These are phyloP conservation scores for Podila epigama DNA, from an alignment of 192 early-diverging fungal species.

Conservation along the genomic window DNA sequence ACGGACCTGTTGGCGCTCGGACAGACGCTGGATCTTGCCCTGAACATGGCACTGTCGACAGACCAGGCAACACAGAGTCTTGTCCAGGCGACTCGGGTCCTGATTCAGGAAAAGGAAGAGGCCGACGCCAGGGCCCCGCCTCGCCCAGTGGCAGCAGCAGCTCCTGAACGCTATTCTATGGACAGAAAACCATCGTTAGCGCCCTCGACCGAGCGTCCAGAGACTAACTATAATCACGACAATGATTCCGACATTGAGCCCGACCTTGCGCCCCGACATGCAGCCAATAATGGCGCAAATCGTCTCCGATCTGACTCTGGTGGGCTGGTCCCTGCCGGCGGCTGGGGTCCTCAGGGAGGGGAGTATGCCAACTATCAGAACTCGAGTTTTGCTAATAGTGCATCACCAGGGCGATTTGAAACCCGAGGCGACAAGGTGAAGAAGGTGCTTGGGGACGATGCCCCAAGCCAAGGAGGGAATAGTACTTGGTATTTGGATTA, in stretches of 20 bases:
- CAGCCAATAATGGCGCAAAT: not conserved
- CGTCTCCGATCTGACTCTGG: conserved; percentile 17
- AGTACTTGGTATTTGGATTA: conserved; percentile 61
- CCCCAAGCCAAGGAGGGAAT: conserved; percentile 33
- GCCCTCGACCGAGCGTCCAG: not conserved
- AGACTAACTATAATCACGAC: conserved; percentile 21
- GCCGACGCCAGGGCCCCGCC: conserved; percentile 10
- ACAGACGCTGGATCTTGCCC: conserved; percentile 31
- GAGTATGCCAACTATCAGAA: conserved; percentile 5
- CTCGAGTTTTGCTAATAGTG: conserved; percentile 21
- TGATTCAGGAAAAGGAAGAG: conserved; percentile 42
- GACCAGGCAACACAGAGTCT: conserved; percentile 19
- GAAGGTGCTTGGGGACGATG: conserved; percentile 65
- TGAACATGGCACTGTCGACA: conserved; percentile 18
- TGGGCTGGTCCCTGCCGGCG: not conserved
- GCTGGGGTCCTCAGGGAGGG: not conserved
- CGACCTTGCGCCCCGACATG: conserved; percentile 8
- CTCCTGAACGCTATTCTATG: conserved; percentile 1
- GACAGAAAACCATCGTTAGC: conserved; percentile 4
- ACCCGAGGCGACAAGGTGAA: conserved; percentile 56
- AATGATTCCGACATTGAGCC: conserved; percentile 46
- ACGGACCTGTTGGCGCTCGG: conserved; percentile 62
- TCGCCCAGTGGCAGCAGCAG: no score
- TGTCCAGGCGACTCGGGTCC: conserved; percentile 24
- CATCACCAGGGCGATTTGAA: conserved; percentile 21